Evolutionary conservation across 1,284 basidiomycete genomes (phyloP), one percentile per base, ranked within the genome.

Genomic region (Pseudomicrostroma phylloplanum): DNA sequence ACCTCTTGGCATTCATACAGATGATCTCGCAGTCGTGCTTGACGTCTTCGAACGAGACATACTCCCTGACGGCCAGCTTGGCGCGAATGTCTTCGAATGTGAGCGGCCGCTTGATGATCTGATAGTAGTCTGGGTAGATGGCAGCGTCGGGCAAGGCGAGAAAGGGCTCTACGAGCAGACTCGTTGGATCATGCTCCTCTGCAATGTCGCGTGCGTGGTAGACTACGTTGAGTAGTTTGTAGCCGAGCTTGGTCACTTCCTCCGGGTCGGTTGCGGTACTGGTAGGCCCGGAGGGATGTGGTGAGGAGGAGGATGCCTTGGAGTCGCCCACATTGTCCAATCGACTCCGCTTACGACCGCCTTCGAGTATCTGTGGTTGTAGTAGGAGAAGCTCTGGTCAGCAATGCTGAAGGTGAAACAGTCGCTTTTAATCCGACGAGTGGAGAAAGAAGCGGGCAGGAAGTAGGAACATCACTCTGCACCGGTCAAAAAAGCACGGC

Each of bases 101-200:
- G 69, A 94, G 88, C 40, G 92, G 92, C 55, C 84, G 84, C 79
- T 88, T 87, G 78, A 94, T 94, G 55, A 86, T 81, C 71, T 87
- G 86, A 81, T 94, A 96, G 81, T 96, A 96, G 82, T 94, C 92
- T n/a, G 91, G 87, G 79, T 93, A 92, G 65, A 84, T 83, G 61
- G 85, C 84, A 78, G 87, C 87, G 60, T 87, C 85, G 7, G 91
- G 91, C 67, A 90, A 84, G 63, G 84, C 84, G 74, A 89, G 80
- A 80, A 96, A 96, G 71, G 87, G 86, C 60, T 82, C 77, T 17
- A 88, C 84, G 58, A 92, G 83, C 56, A 83, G 80, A 12, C 61
- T 57, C 36, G 51, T 25, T 8, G 56, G 57, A 21, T 36, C 55
- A 1, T 59, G 36, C 25, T 26, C 21, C 12, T 23, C 43, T 25